Percentiles rank a stretch among this genome's conserved stretches.
Evolutionary conservation across 306 rosid species (phyloP).

Genomic region (Betula pendula): DNA sequence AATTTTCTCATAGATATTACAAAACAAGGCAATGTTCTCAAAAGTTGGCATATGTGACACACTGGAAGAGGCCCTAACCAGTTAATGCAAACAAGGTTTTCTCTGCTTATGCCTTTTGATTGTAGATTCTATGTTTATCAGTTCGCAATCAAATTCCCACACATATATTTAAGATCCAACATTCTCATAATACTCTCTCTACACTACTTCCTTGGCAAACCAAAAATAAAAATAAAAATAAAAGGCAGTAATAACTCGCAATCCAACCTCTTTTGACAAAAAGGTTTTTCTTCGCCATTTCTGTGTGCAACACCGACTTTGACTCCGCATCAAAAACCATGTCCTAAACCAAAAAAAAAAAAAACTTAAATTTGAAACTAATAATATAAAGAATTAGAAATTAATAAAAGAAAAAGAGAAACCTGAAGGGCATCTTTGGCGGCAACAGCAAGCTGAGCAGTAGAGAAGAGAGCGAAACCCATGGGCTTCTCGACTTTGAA

Average conservation of each 20-base stretch:
- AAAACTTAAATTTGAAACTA: background rate
- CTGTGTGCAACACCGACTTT: constrained; percentile 89
- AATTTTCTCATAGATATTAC: background rate
- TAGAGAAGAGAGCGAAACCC: constrained; percentile 87
- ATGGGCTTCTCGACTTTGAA: constrained; percentile 95
- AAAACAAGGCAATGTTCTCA: background rate
- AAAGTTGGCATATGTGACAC: background rate
- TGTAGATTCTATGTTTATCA: background rate
- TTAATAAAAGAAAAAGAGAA: background rate
- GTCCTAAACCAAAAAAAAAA: constrained; percentile 34
- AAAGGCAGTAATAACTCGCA: background rate
- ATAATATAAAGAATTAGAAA: background rate
- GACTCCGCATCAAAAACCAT: constrained; percentile 88
- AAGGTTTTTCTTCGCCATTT: constrained; percentile 98
- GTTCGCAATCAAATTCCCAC: constrained; percentile 1
- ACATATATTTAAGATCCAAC: background rate
- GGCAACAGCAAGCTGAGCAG: constrained; percentile 72
- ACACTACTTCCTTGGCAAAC: background rate
- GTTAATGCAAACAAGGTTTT: too few relatives aligned
- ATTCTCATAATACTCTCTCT: background rate
- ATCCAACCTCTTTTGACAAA: constrained; percentile 78
- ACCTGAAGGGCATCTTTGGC: constrained; percentile 93
- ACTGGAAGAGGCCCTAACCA: too few relatives aligned
- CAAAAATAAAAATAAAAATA: background rate
- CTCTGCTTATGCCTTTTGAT: background rate